Conservation (phyloP, 106 monocot species). For the Ottelia alismoides region DNA sequence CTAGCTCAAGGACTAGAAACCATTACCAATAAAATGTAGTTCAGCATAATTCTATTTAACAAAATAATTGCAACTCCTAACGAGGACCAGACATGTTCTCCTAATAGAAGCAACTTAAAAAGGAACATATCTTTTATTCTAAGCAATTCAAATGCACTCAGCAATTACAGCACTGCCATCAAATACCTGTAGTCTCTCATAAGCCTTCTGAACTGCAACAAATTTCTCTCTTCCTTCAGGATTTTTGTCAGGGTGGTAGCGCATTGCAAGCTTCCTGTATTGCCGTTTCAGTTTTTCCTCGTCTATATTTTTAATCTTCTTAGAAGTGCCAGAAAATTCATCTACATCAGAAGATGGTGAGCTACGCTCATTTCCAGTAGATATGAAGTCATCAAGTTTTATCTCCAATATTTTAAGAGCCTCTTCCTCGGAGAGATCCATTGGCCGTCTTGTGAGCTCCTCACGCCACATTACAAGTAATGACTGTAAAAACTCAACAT, state of each 20-base stretch:
- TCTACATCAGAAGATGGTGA: constrained; percentile 14
- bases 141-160: too few species aligned
- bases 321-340: constrained; percentile 17
- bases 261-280: constrained; percentile 88
- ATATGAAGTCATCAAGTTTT: constrained; percentile 69
- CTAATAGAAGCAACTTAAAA: too few species aligned
- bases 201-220: constrained; percentile 97
- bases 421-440: constrained; percentile 99
- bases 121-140: too few species aligned
- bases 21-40: too few species aligned
- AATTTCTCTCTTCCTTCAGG: constrained; percentile 99
- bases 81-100: too few species aligned
- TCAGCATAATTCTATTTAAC: too few species aligned
- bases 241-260: constrained; percentile 98
- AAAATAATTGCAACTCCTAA: too few species aligned
- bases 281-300: constrained; percentile 99
- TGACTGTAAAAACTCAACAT: constrained; percentile 96
- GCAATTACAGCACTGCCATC: too few species aligned
- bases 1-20: too few species aligned
- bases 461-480: constrained; percentile 99
- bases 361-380: constrained; percentile 23
- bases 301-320: constrained; percentile 57
- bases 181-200: constrained; percentile 95
- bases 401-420: constrained; percentile 93
- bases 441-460: constrained; percentile 81